Evolutionary conservation across 257 asterid species (phyloP), one percentile per base, ranked within the genome.

Genomic region (Fraxinus quadrangulata): DNA sequence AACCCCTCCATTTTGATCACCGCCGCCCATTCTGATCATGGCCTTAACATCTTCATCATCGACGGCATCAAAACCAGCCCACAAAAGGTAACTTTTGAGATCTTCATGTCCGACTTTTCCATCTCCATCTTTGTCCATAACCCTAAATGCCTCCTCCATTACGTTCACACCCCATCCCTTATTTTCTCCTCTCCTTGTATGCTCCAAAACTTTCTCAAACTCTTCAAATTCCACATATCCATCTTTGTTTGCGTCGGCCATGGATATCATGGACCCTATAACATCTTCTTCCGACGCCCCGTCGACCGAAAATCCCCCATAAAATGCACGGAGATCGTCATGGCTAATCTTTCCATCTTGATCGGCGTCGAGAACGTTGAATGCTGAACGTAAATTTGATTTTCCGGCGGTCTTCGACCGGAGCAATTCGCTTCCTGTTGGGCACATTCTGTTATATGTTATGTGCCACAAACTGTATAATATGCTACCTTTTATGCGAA

Each of bases 51-150:
- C 99, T 49, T 95, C 99, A 42, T 95, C 97, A 2, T 59, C 67
- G 0, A 70, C 51, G 12, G 88, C 91, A 39, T 81, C 85, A 66
- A 95, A 85, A 23, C 99, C 98, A 34, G 96, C 97, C 89, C 81
- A 86, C 2, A 10, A 63, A 36, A 93, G 74, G 71, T 91, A 95
- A 19, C 75, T 76, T 88, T 80, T 91, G 78, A 95, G 75, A 80
- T 95, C 99, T 0, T 87, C 90, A 23, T 70, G 76, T 67, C 97
- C 97, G 1, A 95, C 97, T 30, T 82, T 88, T 11, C 99, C 98
- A 78, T 95, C 99, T 67, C 98, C 98, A 79, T 95, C 98, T 54
- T 81, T 93, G 59, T 95, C 99, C 96, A 95, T 95, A 8, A 84
- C 93, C 84, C 78, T 77, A 71, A 95, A 95, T 7, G 90, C 99